These are phyloP conservation scores for Atkinsonella texensis DNA, from an alignment of 2,329 filamentous ascomycete genomes.

Conservation along the genomic window DNA sequence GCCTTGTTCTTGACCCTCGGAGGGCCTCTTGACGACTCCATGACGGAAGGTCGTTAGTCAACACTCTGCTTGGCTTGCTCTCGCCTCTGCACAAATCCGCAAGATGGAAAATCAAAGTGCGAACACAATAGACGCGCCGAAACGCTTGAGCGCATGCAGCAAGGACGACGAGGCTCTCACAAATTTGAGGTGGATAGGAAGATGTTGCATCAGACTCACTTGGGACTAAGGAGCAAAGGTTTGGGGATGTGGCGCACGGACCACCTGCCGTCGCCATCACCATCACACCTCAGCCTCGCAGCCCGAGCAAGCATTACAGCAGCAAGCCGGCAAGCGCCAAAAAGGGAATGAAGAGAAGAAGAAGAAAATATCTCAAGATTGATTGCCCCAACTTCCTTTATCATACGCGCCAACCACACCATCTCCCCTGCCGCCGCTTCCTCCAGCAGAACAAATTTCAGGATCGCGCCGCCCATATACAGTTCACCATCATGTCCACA, in stretches of 20 bases:
- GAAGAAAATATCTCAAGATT: slow-evolving; percentile 7
- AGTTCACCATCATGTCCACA: slow-evolving; percentile 57
- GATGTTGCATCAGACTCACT: slow-evolving; percentile 2
- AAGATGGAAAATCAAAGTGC: not conserved
- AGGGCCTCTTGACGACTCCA: slow-evolving; percentile 86
- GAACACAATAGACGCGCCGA: not conserved
- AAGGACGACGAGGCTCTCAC: slow-evolving; percentile 7
- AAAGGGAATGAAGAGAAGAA: too few species aligned
- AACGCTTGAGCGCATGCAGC: not conserved
- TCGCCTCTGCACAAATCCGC: not conserved
- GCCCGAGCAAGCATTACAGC: slow-evolving; percentile 1
- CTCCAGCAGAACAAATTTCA: not conserved
- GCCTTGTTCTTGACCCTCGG: slow-evolving; percentile 99
- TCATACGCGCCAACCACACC: not conserved
- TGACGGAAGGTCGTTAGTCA: slow-evolving; percentile 25
- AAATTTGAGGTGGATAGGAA: not conserved
- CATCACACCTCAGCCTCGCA: slow-evolving; percentile 18
- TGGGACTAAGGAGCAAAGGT: not conserved
- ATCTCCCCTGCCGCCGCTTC: not conserved
- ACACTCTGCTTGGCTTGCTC: not conserved
- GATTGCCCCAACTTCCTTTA: not conserved
- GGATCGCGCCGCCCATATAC: not conserved
- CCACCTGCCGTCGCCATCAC: slow-evolving; percentile 12
- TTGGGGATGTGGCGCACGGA: slow-evolving; percentile 5
- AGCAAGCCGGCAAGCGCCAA: too few species aligned